A percentile compares a stretch with the other conserved stretches of the same genome.
Conservation (phyloP, 148 eudicot species). For the Cornus kousa region DNA sequence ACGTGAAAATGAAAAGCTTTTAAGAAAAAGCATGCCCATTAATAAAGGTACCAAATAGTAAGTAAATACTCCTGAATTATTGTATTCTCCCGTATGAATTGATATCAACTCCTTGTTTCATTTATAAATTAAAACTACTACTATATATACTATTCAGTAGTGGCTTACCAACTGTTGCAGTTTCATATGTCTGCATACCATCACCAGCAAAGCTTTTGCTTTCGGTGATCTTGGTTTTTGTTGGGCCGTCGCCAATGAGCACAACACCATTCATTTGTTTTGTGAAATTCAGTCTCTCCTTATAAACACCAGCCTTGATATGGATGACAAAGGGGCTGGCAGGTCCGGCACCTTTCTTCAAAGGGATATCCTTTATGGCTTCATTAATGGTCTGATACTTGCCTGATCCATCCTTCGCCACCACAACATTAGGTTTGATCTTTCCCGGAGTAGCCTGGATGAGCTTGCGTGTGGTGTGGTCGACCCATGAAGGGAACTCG, state of each 20-base stretch:
- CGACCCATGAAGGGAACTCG: constrained; percentile 27
- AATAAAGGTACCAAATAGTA: no score
- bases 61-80: no score
- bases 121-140: no score
- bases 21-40: no score
- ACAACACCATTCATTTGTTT: constrained; percentile 19
- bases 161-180: constrained; percentile 47
- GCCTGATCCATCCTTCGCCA: constrained; percentile 70
- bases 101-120: no score
- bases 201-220: constrained; percentile 24
- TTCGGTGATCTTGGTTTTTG: constrained; percentile 47
- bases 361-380: constrained; percentile 43
- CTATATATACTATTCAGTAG: not conserved
- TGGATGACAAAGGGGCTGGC: constrained; percentile 32
- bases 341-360: no score
- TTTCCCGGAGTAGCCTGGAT: not conserved
- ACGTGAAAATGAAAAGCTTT: no score
- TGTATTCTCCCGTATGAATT: no score
- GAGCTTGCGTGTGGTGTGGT: constrained; percentile 14
- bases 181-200: constrained; percentile 25
- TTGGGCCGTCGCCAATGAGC: constrained; percentile 56
- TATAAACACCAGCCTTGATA: constrained; percentile 49
- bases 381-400: constrained; percentile 47
- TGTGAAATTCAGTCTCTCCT: constrained; percentile 28
- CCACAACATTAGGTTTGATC: constrained; percentile 44